phyloP scores from a whole-genome alignment of 129 eudicot genomes.

The Helianthus annuus region HanXRQr2.0-SUNRISE NC_035449.2:170426645-170427144 shows the following conservation, averaged over 20 bases:
- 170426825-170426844: too few species aligned
- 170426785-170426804: too few species aligned
- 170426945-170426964: conserved; percentile 61
- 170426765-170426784: too few species aligned
- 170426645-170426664: too few species aligned
- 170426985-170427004: conserved; percentile 57
- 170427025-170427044: conserved; percentile 89
- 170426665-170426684: too few species aligned
- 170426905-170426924: conserved; percentile 66
- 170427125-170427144: conserved; percentile 67
- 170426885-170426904: conserved; percentile 74
- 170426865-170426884: conserved; percentile 68
- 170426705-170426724: too few species aligned
- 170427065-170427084: not conserved
- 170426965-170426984: conserved; percentile 59
- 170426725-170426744: too few species aligned
- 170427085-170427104: conserved; percentile 33
- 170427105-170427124: conserved; percentile 62
- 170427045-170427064: conserved; percentile 82
- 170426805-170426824: too few species aligned
- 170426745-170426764: too few species aligned
- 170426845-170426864: too few species aligned
- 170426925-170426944: conserved; percentile 66
- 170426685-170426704: too few species aligned
- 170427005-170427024: conserved; percentile 73